Percentiles rank a stretch among this genome's conserved stretches.
Conservation (phyloP, 164 flowering plant species). For the Berberis vulgaris region DNA sequence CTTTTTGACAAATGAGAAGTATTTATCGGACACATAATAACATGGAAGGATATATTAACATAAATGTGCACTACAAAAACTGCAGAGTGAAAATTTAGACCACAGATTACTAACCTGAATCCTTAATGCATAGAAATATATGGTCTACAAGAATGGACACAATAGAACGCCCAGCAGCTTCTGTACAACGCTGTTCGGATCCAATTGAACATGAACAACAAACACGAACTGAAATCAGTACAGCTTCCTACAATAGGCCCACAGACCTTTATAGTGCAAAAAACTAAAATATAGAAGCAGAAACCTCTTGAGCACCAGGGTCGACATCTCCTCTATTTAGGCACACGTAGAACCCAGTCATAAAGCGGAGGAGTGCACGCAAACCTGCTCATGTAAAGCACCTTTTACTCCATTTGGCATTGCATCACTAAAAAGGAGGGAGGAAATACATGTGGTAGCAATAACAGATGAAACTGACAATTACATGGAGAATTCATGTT, state of each 20-base stretch:
- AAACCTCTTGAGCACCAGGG: constrained; percentile 65
- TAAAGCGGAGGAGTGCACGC: constrained; percentile 92
- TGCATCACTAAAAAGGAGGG: no score
- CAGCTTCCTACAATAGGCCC: neutral
- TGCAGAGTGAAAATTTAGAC: neutral
- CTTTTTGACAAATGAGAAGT: no score
- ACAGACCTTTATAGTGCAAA: neutral
- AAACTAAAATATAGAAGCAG: neutral
- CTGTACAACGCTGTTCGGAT: constrained; percentile 51
- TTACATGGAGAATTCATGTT: constrained; percentile 1
- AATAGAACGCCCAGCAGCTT: constrained; percentile 89
- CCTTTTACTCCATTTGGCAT: no score
- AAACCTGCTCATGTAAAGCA: constrained; percentile 46
- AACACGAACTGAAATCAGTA: constrained; percentile 5
- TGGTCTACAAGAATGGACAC: constrained; percentile 90
- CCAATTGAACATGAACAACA: constrained; percentile 7
- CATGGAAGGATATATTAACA: no score
- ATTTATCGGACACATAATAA: no score
- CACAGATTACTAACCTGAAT: constrained; percentile 56
- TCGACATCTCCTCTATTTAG: constrained; percentile 90
- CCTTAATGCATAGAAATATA: constrained; percentile 87
- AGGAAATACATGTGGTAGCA: neutral
- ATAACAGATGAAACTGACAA: constrained; percentile 1
- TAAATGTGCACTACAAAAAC: no score
- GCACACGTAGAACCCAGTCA: constrained; percentile 90